phyloP scores from a whole-genome alignment of 805 yeast genomes.

The Wickerhamiella sergipiensis region DNA sequence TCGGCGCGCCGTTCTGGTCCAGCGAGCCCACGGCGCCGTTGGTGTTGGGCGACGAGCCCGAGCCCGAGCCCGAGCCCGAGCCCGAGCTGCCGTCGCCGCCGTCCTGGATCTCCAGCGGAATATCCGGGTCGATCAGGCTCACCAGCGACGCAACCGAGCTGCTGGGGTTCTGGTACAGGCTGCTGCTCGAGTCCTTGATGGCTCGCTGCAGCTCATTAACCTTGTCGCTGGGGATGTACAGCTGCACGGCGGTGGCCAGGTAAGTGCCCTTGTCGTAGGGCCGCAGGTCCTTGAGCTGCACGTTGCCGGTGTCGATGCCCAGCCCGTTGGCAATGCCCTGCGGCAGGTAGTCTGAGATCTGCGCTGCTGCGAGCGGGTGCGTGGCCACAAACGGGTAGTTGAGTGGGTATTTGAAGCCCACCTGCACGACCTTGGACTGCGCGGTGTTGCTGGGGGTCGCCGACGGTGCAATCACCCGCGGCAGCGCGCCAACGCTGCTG shows the following conservation, averaged over 20 bases:
- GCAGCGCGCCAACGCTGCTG: conserved; percentile 27
- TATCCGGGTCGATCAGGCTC: conserved; percentile 54
- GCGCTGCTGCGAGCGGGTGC: conserved; percentile 65
- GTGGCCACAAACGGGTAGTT: conserved; percentile 75
- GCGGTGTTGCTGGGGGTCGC: conserved; percentile 23
- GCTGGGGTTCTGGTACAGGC: conserved; percentile 46
- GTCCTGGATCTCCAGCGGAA: conserved; percentile 29
- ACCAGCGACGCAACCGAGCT: conserved; percentile 45
- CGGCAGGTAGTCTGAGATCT: conserved; percentile 78
- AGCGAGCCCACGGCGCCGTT: conserved; percentile 21
- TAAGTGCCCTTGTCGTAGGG: conserved; percentile 51
- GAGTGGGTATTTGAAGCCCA: conserved; percentile 67
- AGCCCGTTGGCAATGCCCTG: conserved; percentile 53
- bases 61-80: conserved; percentile 4
- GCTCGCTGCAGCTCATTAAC: conserved; percentile 37
- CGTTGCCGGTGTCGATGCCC: conserved; percentile 26
- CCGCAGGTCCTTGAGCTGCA: conserved; percentile 53
- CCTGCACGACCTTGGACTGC: conserved; percentile 44
- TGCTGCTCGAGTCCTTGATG: conserved; percentile 39
- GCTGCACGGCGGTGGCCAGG: conserved; percentile 77
- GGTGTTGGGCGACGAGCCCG: conserved; percentile 9
- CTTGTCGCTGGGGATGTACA: conserved; percentile 54
- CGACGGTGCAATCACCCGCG: conserved; percentile 67
- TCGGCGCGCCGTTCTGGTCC: conserved; percentile 21
- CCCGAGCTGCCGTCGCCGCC: conserved; percentile 10